Evolutionary conservation across 495 filamentous ascomycete species (phyloP).

Genomic region (Aspergillus taichungensis): DNA sequence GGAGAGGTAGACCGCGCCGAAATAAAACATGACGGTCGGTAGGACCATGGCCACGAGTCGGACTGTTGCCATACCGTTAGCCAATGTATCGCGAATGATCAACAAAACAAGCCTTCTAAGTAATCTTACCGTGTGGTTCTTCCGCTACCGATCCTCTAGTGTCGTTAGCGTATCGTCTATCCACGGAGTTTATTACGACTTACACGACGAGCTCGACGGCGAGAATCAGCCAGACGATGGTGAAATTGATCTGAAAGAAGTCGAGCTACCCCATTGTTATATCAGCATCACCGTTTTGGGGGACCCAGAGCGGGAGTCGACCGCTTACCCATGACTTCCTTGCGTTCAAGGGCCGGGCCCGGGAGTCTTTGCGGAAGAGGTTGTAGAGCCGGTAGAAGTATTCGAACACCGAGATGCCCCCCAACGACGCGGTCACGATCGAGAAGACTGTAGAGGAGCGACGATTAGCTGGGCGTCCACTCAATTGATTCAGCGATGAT

Average conservation of each 20-base stretch:
- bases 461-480: constrained; percentile 3
- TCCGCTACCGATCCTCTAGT: constrained; percentile 32
- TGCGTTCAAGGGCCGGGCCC: constrained; percentile 46
- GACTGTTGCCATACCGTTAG: constrained; percentile 18
- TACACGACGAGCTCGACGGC: constrained; percentile 48
- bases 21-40: constrained; percentile 51
- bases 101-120: not conserved
- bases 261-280: constrained; percentile 34
- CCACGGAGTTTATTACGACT: constrained; percentile 7
- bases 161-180: constrained; percentile 17
- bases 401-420: constrained; percentile 53
- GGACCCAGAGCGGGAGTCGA: not conserved
- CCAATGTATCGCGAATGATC: no score
- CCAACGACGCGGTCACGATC: constrained; percentile 48
- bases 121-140: constrained; percentile 27
- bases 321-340: constrained; percentile 37
- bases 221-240: constrained; percentile 41
- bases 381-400: constrained; percentile 41
- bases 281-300: constrained; percentile 4
- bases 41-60: constrained; percentile 54
- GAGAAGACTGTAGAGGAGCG: constrained; percentile 37
- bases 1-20: constrained; percentile 45
- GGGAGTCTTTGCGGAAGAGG: constrained; percentile 37
- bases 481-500: not conserved
- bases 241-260: constrained; percentile 57